A percentile compares a stretch with the other conserved stretches of the same genome.
Conservation (phyloP, 352 stramenopile species). For the Phytophthora ohioensis region DNA sequence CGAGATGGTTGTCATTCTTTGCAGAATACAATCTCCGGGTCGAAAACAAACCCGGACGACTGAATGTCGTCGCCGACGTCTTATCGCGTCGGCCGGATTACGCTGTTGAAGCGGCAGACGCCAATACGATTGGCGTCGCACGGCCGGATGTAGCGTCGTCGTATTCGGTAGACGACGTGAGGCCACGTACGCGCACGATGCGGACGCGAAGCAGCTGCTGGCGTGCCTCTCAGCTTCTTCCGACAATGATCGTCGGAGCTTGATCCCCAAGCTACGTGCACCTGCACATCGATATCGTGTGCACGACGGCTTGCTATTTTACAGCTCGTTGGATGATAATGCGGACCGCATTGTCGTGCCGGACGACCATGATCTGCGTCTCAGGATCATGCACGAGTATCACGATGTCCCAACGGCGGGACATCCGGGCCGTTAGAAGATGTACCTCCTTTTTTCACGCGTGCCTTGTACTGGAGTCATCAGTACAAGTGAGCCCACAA, state of each 20-base stretch:
- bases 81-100: neutral
- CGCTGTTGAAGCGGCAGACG: neutral
- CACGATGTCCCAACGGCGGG: conserved; percentile 16
- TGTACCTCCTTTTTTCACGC: conserved; percentile 10
- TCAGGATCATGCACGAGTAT: neutral
- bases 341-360: neutral
- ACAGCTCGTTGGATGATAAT: neutral
- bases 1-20: conserved; percentile 1
- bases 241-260: neutral
- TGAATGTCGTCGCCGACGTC: neutral
- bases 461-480: conserved; percentile 33
- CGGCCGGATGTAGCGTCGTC: neutral
- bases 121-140: neutral
- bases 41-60: neutral
- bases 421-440: conserved; percentile 37
- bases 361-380: neutral
- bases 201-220: neutral
- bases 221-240: neutral
- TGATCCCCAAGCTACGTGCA: neutral
- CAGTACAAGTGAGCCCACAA: conserved; percentile 4
- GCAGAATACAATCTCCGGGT: neutral
- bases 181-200: neutral
- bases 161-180: neutral
- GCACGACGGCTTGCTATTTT: neutral
- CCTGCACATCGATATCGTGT: neutral